Evolutionary conservation across 1,284 basidiomycete species (phyloP).

Genomic region (Irpex sp.): DNA sequence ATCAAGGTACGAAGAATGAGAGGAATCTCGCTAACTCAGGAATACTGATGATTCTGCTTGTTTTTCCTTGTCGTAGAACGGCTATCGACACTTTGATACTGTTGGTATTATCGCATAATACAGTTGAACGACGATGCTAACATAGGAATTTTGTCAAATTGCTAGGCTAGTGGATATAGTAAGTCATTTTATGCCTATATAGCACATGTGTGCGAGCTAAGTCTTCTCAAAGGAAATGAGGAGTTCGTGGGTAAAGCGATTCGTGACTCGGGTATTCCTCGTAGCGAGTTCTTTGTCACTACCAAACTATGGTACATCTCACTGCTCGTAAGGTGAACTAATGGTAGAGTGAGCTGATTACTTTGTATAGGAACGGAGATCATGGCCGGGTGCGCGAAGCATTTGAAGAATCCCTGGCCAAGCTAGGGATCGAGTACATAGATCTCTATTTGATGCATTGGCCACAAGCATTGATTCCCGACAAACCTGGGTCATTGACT

Average conservation of each 20-base stretch:
- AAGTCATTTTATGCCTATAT: neutral
- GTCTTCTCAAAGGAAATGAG: conserved; percentile 8
- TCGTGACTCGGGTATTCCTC: conserved; percentile 11
- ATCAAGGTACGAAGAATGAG: conserved; percentile 10
- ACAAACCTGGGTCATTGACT: neutral
- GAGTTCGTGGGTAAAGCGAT: conserved; percentile 10
- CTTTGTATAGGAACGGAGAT: neutral
- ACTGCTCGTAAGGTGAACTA: neutral
- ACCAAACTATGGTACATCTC: conserved; percentile 10
- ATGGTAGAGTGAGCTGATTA: neutral
- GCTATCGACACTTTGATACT: conserved; percentile 12
- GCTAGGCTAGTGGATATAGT: neutral
- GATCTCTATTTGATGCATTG: conserved; percentile 73
- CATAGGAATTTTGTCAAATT: neutral
- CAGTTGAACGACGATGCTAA: neutral
- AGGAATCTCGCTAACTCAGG: too few relatives aligned
- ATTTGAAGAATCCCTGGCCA: conserved; percentile 49
- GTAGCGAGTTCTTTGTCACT: conserved; percentile 12
- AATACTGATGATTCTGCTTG: too few relatives aligned
- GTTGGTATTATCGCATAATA: neutral
- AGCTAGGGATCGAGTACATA: conserved; percentile 57
- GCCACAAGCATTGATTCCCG: conserved; percentile 22
- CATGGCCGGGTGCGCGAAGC: conserved; percentile 28
- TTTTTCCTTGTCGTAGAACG: neutral
- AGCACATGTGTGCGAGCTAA: too few relatives aligned